Conservation (phyloP, 2,329 filamentous ascomycete species). For the Sarocladium kiliense region DNA sequence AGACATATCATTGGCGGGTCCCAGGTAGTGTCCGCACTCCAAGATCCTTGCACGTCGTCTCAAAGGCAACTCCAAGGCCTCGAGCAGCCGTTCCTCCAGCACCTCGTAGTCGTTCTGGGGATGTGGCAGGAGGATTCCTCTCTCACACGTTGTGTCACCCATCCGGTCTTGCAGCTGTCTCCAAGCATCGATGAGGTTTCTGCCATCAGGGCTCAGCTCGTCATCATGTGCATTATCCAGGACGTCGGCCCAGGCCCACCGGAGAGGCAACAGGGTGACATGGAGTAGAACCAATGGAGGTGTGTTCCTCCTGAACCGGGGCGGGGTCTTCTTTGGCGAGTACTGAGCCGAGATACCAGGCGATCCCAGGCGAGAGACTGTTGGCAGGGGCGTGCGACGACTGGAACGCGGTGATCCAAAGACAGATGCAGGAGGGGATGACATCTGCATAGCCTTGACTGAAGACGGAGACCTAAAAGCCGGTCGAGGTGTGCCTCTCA, state of each 20-base stretch:
- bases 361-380: conserved; percentile 53
- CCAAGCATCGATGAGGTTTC: conserved; percentile 57
- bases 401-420: conserved; percentile 49
- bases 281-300: conserved; percentile 73
- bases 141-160: conserved; percentile 66
- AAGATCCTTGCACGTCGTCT: conserved; percentile 61
- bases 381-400: conserved; percentile 42
- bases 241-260: conserved; percentile 58
- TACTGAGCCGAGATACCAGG: conserved; percentile 46
- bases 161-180: conserved; percentile 64
- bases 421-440: conserved; percentile 56
- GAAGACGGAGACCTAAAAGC: conserved; percentile 66
- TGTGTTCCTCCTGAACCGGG: conserved; percentile 50
- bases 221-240: conserved; percentile 37
- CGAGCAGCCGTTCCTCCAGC: conserved; percentile 70
- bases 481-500: conserved; percentile 54
- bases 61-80: conserved; percentile 66
- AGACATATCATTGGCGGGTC: conserved; percentile 47
- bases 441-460: conserved; percentile 67
- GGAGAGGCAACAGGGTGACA: conserved; percentile 67
- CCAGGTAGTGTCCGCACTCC: conserved; percentile 72
- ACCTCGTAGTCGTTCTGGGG: conserved; percentile 76
- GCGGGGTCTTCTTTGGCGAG: conserved; percentile 53
- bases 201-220: conserved; percentile 40
- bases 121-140: conserved; percentile 71